Percentiles rank a stretch among this genome's conserved stretches.
These are phyloP conservation scores for Articulospora tetracladia DNA, from an alignment of 495 filamentous ascomycete species.

Conservation along the genomic window DNA sequence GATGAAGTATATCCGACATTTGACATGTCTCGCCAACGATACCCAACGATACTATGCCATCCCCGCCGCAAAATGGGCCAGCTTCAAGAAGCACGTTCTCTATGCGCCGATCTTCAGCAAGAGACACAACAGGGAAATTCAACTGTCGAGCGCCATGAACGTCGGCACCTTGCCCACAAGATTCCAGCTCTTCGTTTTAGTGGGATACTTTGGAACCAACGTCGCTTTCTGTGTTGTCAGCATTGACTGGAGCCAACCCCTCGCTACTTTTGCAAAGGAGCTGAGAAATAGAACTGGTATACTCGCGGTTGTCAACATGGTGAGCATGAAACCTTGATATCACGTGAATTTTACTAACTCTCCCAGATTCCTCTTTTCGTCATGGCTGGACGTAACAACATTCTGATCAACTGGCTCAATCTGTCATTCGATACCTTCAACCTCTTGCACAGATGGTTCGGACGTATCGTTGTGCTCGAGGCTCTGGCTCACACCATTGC, in stretches of 20 bases:
- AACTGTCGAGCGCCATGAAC: constrained; percentile 79
- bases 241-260: constrained; percentile 54
- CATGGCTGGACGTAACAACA: constrained; percentile 54
- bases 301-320: constrained; percentile 81
- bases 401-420: constrained; percentile 56
- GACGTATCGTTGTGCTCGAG: constrained; percentile 67
- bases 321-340: constrained; percentile 43
- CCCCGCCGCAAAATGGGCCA: constrained; percentile 49
- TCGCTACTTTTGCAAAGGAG: constrained; percentile 52
- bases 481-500: constrained; percentile 58
- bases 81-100: constrained; percentile 76
- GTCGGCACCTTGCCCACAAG: constrained; percentile 87
- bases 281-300: constrained; percentile 82
- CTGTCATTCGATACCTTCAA: constrained; percentile 78
- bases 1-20: constrained; percentile 67
- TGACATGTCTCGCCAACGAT: constrained; percentile 66
- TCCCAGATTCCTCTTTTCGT: constrained; percentile 47
- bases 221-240: constrained; percentile 73
- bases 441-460: constrained; percentile 75
- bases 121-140: constrained; percentile 84
- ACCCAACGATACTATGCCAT: constrained; percentile 52
- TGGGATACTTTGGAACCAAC: constrained; percentile 70
- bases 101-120: constrained; percentile 80
- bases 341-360: constrained; percentile 33
- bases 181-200: constrained; percentile 74